Evolutionary conservation across 495 filamentous ascomycete species (phyloP), one percentile per base, ranked within the genome.

Genomic region (Cryomyces antarcticus): DNA sequence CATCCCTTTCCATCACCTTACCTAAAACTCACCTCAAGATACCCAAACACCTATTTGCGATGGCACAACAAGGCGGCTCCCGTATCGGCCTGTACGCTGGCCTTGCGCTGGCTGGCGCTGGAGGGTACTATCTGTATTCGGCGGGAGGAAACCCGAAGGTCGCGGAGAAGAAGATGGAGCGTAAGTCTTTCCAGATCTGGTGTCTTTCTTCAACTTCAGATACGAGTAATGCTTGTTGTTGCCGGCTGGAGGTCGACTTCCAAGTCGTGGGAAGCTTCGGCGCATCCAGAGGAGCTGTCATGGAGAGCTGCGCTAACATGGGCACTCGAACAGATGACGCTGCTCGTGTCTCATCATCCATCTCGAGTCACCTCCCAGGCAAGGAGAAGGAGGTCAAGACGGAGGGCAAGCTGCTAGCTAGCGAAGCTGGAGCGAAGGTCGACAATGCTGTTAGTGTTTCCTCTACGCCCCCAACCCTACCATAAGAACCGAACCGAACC

Each of bases 121-220:
- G 72, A 37, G 88, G 78, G 11, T 95, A 95, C 70, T 97, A 96
- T 67, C 68, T 96, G 42, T 96, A 94, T 63, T 68, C 63, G 24
- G 82, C 88, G 0, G 86, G 87, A 41, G 89, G 89, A 31, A 68
- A 78, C 56, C 72, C 82, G n/a, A 76, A 79, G 45, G 71, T 70
- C 28, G 88, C 88, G 7, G 71, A 80, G 68, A 81, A 87, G 65
- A 61, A 86, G 46, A 67, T 80, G 49, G 83, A 93, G 65, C 68
- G 89, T 93, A 61, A 41, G 68, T 62, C 27, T 13, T 34, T 28
- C 30, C 35, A 24, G 17, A 24, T 24, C 17, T 24, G 17, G 17
- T 28, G 28, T n/a, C 29, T 36, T 41, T 35, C 28, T 13, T 45
- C 12, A 9, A 50, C 31, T 45, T 46, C 42, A 30, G 12, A 30